Base-by-base conservation (phyloP, 768 basidiomycete species). In the Russula lepida region DNA sequence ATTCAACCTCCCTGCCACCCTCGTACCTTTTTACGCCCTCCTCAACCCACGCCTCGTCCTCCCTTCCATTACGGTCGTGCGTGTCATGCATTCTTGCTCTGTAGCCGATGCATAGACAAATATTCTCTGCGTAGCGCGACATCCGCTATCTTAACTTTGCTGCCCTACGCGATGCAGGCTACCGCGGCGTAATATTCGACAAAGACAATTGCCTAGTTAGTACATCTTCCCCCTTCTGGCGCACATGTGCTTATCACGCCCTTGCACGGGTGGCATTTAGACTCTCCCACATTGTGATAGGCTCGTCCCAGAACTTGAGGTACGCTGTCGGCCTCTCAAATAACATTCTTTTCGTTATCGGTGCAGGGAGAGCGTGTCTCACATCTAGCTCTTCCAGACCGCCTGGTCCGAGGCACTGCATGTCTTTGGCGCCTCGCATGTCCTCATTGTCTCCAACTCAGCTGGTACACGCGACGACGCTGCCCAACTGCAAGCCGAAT, bases 181-280 rank as follows among this genome's bases (percentile, higher is more conserved):
- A 92, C 70, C 82, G 84, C 49, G 93, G 89, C n/a, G 90, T 88
- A 3, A 84, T 99, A 1, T 88, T 98, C 66, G 95, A 98, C 79
- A 98, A 98, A 74, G 95, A 99, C 70, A 98, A 99, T 68, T 98
- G 95, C 69, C 74, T 98, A 66, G 95, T 92, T 19, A 5, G 51
- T 51, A 37, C 1, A 8, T 30, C 12, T 27, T 33, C 41, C 21
- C 32, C 6, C 7, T 30, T 17, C 33, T 17, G 35, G 1, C 21
- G 11, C 11, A 32, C 27, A 13, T 23, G 11, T 68, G 12, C 55
- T 58, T 35, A 35, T 30, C 3, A 23, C 11, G 19, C 27, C n/a
- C 27, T 53, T 95, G 92, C 95, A 94, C 2, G 4, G 9, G 19
- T 25, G 17, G n/a, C 25, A 6, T 30, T 27, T 51, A 97, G 95